Evolutionary conservation across 139 green algal genomes (phyloP), one percentile per base, ranked within the genome.

Genomic region (Astrephomene gubernaculifera): DNA sequence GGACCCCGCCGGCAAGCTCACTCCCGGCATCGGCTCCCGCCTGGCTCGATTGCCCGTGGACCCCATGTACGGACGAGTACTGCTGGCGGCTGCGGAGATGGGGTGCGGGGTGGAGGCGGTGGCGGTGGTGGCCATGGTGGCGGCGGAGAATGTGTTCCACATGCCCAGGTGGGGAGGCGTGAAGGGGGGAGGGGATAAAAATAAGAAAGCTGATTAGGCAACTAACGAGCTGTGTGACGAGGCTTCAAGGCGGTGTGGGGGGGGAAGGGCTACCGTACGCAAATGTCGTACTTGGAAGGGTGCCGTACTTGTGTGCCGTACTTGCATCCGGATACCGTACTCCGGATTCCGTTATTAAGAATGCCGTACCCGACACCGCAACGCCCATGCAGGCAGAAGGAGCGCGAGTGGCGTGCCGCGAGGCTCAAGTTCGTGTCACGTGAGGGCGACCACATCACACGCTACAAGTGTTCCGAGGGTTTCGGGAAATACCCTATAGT

Each of bases 31-130:
- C 1, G 95, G 93, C 41, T 36, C 31, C n/a, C 54, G 36, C 5
- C 90, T 98, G 88, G 89, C 94, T 8, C 86, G 91, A 2, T 89
- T 99, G 71, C 96, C 96, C 0, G 90, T 99, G 19, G 96, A 98
- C 60, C 96, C 96, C 9, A 93, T 94, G 90, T 96, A 92, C 10
- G 79, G 76, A 2, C 78, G 81, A 49, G 90, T 94, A 70, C 86
- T 97, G 76, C 90, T 97, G 76, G 88, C 92, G 39, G 90, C 89
- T 0, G 83, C 79, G 0, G 87, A 88, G n/a, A 87, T 94, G 82
- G 92, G 93, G 38, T 98, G 96, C 80, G 53, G 31, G 5, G 25
- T 92, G 44, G 95, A 98, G 69, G 91, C 91, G 41, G 80, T 87
- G 53, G 82, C 45, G 70, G 91, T 98, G 65, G 92, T 98, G 60